Percentiles rank a stretch among this genome's conserved stretches.
Conservation (phyloP, 1,284 basidiomycete species). For the Cutaneotrichosporon cavernicola region DNA sequence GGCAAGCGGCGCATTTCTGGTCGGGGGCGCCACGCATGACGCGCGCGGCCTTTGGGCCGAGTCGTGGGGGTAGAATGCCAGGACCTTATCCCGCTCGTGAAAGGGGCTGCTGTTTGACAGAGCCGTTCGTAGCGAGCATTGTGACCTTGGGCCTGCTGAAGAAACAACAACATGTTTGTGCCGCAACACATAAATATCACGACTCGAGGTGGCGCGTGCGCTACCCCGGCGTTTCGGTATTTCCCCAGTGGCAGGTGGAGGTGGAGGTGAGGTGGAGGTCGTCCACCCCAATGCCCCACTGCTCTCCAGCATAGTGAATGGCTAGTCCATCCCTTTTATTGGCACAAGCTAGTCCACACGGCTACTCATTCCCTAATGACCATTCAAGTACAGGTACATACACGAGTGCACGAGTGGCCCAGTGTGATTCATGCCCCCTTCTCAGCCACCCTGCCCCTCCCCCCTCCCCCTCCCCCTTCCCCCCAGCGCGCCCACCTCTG, state of each 20-base stretch:
- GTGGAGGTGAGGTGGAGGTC: background rate
- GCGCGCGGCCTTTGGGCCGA: slow-evolving; percentile 49
- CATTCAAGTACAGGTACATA: too few species aligned
- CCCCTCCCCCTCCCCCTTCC: too few species aligned
- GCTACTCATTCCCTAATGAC: too few species aligned
- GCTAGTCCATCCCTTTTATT: too few species aligned
- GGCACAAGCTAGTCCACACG: too few species aligned
- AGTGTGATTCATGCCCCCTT: too few species aligned
- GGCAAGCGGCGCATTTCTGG: slow-evolving; percentile 48
- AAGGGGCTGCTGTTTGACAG: background rate
- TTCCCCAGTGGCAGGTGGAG: background rate
- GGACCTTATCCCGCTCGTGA: slow-evolving; percentile 56
- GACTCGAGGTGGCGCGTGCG: background rate
- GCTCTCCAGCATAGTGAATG: too few species aligned
- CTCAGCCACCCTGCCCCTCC: too few species aligned
- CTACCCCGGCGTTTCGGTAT: background rate
- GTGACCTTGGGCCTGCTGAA: slow-evolving; percentile 51
- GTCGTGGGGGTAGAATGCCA: slow-evolving; percentile 54
- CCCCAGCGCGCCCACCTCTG: too few species aligned
- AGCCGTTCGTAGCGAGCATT: slow-evolving; percentile 49
- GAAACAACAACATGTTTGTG: background rate
- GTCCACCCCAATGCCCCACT: too few species aligned
- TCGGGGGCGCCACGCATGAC: slow-evolving; percentile 49
- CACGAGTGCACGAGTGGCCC: too few species aligned
- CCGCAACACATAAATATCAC: background rate